Evolutionary conservation across 2,329 filamentous ascomycete genomes (phyloP), one percentile per base, ranked within the genome.

Genomic region (Pseudocercospora pini-densiflorae): DNA sequence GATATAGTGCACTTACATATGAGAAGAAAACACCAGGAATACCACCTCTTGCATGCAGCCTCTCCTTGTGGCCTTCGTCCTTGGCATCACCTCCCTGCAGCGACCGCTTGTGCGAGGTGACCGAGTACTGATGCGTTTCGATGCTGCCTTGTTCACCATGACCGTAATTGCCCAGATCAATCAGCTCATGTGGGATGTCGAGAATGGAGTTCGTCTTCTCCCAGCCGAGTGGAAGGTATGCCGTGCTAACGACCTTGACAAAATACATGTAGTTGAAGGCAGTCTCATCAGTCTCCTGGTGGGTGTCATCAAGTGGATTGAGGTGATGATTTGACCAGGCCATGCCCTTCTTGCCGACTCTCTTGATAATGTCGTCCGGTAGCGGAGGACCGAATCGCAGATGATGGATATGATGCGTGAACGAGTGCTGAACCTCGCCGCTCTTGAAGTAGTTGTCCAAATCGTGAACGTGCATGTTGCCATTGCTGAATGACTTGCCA

Each of bases 211-310:
- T 80, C 66, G 85, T 85, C 74, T 88, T 88, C 77, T 93, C 90
- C 92, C 93, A 97, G 69, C 93, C 93, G 1, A 99, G 86, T 2
- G 95, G 93, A 27, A 98, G 86, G 79, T 98, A 99, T 0, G 93
- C 94, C 1, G 95, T 99, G 2, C 92, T 93, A 33, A 99, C 95
- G 64, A 99, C 95, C 85, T 99, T 99, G 81, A 99, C 86, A 80
- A 99, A 99, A 84, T 99, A 99, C 93, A 98, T 97, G 80, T 90
- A 99, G 84, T 97, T 99, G 85, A 87, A 97, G 70, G 91, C 91
- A 72, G 92, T 88, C 75, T 97, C 93, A 40, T 87, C 83, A 1
- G 93, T 96, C 61, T 85, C 81, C 83, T 98, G 93, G 70, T 86
- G 83, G 3, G 90, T 92, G 61, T 87, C 85, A 76, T 99, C 96